phyloP scores from a whole-genome alignment of 1,139 yeast genomes.

The Scheffersomyces stambukii region DNA sequence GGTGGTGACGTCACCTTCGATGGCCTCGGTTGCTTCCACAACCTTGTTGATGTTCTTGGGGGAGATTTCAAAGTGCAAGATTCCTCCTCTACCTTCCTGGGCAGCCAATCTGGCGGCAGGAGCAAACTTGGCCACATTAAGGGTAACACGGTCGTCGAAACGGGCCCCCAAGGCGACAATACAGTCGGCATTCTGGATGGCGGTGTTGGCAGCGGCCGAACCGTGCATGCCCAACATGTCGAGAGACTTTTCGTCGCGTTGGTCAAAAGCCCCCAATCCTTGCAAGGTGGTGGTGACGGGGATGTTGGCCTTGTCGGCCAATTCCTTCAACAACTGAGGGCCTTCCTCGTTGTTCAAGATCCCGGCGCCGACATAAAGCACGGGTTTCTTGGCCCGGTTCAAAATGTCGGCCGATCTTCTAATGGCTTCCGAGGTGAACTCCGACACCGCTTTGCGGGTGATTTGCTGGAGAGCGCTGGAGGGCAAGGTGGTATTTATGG shows the following conservation, averaged over 20 bases:
- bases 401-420: conserved; percentile 72
- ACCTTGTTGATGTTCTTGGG: conserved; percentile 98
- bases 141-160: conserved; percentile 97
- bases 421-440: conserved; percentile 73
- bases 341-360: conserved; percentile 77
- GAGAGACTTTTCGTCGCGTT: conserved; percentile 81
- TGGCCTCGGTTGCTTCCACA: conserved; percentile 93
- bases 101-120: conserved; percentile 93
- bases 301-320: conserved; percentile 84
- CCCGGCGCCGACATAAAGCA: conserved; percentile 92
- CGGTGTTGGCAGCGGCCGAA: conserved; percentile 88
- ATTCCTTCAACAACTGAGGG: conserved; percentile 71
- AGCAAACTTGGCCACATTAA: conserved; percentile 81
- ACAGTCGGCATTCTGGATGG: conserved; percentile 90
- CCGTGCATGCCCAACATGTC: conserved; percentile 99
- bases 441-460: conserved; percentile 68
- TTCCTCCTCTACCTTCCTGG: conserved; percentile 86
- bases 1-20: conserved; percentile 90
- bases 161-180: conserved; percentile 95
- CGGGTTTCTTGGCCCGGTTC: conserved; percentile 81
- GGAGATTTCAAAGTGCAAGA: conserved; percentile 89
- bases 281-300: conserved; percentile 96
- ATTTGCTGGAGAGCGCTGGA: conserved; percentile 70
- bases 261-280: conserved; percentile 93
- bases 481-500: conserved; percentile 80